phyloP scores from a whole-genome alignment of 176 grass and related monocot genomes.

The Phoenix roebelenii region DNA sequence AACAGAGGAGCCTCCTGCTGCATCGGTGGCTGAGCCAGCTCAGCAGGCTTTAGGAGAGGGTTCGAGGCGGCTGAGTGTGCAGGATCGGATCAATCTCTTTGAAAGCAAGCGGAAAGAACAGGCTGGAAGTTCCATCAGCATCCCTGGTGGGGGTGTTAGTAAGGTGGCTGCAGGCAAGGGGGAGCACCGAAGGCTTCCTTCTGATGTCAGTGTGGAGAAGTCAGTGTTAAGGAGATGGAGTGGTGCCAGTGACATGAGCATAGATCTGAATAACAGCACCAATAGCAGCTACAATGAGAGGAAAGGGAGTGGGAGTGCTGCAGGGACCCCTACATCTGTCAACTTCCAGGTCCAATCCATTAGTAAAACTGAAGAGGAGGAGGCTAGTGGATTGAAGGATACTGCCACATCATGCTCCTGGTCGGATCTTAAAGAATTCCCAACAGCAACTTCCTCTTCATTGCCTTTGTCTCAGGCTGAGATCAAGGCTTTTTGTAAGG shows the following conservation, averaged over 20 bases:
- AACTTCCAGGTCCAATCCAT: constrained; percentile 36
- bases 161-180: constrained; percentile 56
- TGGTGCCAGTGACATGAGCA: constrained; percentile 92
- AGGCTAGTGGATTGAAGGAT: constrained; percentile 31
- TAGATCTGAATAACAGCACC: constrained; percentile 65
- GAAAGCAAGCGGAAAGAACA: constrained; percentile 80
- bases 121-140: constrained; percentile 60
- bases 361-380: constrained; percentile 29
- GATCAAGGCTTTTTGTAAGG: constrained; percentile 18
- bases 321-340: constrained; percentile 52
- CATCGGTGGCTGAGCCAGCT: not conserved
- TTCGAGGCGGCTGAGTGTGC: constrained; percentile 76
- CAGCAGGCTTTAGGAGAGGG: constrained; percentile 16
- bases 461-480: constrained; percentile 11
- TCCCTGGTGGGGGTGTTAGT: constrained; percentile 29
- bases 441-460: constrained; percentile 5
- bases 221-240: constrained; percentile 84
- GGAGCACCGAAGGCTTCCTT: constrained; percentile 74
- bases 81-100: constrained; percentile 96
- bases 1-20: constrained; percentile 28
- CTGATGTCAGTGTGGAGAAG: constrained; percentile 77
- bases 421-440: constrained; percentile 37
- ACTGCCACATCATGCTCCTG: constrained; percentile 27
- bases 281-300: constrained; percentile 43
- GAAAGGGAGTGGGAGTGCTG: constrained; percentile 50